A percentile compares a stretch with the other conserved stretches of the same genome.
Conservation (phyloP, 164 flowering plant species). For the Malania oleifera region DNA sequence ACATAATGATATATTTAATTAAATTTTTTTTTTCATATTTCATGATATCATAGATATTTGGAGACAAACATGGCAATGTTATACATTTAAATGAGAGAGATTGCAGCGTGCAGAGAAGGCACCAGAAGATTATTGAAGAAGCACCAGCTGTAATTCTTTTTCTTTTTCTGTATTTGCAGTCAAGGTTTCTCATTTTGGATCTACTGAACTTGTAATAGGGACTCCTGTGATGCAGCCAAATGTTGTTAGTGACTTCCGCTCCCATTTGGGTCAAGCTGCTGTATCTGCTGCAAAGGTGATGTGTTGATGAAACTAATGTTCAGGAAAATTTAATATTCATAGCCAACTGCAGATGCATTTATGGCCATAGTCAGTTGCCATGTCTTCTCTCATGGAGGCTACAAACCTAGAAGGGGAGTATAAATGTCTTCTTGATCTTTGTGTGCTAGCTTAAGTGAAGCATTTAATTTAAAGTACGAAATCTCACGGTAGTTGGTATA, state of each 20-base stretch:
- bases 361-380: too few species aligned
- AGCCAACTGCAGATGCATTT: too few species aligned
- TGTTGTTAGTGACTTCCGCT: slow-evolving; percentile 58
- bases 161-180: slow-evolving; percentile 13
- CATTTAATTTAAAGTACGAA: too few species aligned
- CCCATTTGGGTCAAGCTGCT: slow-evolving; percentile 88
- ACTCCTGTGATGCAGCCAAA: slow-evolving; percentile 74
- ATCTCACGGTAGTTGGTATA: too few species aligned
- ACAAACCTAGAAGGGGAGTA: too few species aligned
- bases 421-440: neutral
- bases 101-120: slow-evolving; percentile 99
- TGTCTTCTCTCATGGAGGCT: too few species aligned
- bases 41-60: slow-evolving; percentile 57
- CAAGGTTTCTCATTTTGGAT: slow-evolving; percentile 13
- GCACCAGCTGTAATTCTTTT: slow-evolving; percentile 88
- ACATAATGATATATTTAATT: too few species aligned
- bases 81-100: slow-evolving; percentile 89
- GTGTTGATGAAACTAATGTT: too few species aligned
- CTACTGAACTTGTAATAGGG: slow-evolving; percentile 16
- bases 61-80: slow-evolving; percentile 85
- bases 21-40: neutral
- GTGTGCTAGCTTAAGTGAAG: too few species aligned
- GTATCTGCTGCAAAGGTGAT: slow-evolving; percentile 97
- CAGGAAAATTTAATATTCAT: too few species aligned
- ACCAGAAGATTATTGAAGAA: slow-evolving; percentile 99